phyloP scores from a whole-genome alignment of 306 rosid genomes.

The Vigna trinervia region DNA sequence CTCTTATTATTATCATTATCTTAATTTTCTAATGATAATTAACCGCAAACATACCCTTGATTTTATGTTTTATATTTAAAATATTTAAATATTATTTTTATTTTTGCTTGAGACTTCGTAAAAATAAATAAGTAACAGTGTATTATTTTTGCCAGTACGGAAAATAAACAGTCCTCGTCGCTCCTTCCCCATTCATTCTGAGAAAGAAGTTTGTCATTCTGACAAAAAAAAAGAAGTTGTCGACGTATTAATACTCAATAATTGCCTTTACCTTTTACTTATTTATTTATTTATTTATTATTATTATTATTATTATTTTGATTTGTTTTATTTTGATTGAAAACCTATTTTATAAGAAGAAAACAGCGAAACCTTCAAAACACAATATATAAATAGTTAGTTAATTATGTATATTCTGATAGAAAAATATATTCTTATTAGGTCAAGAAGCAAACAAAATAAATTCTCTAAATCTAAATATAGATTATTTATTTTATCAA shows the following conservation, averaged over 20 bases:
- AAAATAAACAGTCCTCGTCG: not conserved
- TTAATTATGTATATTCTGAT: not conserved
- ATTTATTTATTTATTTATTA: no score
- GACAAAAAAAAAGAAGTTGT: constrained; percentile 8
- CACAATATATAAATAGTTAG: not conserved
- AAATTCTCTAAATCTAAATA: not conserved
- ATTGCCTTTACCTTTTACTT: no score
- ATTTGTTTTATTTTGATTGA: not conserved
- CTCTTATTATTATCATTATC: no score
- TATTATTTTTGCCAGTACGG: not conserved
- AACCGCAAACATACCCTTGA: no score
- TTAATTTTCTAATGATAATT: no score
- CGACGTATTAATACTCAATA: no score
- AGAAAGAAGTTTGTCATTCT: not conserved
- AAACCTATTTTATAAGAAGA: not conserved
- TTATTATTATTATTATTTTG: no score
- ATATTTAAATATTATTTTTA: no score
- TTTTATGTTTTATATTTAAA: no score
- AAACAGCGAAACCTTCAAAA: not conserved
- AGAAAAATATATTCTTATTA: no score
- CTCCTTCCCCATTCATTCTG: not conserved
- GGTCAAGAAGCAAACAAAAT: not conserved
- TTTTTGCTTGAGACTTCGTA: not conserved
- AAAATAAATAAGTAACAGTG: no score
- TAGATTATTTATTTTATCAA: no score